Conservation (phyloP, 2,329 filamentous ascomycete genomes). For the Didymella segeticola region DNA sequence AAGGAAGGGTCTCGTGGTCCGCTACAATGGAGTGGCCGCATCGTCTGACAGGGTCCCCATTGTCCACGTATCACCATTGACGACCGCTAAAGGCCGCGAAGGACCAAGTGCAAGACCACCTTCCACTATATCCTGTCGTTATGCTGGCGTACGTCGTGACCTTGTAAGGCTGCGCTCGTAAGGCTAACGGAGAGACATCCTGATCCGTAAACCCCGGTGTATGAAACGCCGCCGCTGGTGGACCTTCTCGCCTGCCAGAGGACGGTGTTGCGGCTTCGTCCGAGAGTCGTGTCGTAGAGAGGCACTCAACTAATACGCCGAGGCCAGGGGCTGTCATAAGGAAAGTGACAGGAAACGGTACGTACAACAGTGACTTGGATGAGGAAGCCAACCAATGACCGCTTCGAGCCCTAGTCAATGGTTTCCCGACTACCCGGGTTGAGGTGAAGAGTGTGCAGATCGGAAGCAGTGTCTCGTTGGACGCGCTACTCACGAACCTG, state of each 20-base stretch:
- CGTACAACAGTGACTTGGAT: constrained; percentile 37
- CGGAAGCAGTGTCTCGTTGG: constrained; percentile 26
- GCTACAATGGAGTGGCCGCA: constrained; percentile 18
- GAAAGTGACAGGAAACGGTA: constrained; percentile 48
- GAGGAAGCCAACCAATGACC: constrained; percentile 24
- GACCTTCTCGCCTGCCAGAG: constrained; percentile 24
- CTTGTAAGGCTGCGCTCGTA: constrained; percentile 19
- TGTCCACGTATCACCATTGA: constrained; percentile 32
- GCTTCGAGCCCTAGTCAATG: constrained; percentile 13
- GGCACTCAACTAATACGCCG: constrained; percentile 24
- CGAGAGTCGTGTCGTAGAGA: constrained; percentile 20
- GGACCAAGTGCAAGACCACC: constrained; percentile 14
- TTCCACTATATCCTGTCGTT: constrained; percentile 9
- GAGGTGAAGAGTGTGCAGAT: constrained; percentile 19
- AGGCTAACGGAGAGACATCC: constrained; percentile 35
- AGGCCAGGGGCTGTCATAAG: constrained; percentile 26
- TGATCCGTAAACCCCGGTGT: constrained; percentile 27
- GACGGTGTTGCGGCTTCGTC: constrained; percentile 20
- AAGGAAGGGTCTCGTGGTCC: constrained; percentile 26
- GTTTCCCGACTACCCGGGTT: constrained; percentile 38
- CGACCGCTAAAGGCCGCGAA: constrained; percentile 14
- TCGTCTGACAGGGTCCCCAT: constrained; percentile 25
- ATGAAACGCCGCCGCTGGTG: constrained; percentile 27
- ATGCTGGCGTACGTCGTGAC: constrained; percentile 14
- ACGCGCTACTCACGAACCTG: constrained; percentile 14